phyloP scores from a whole-genome alignment of 371 early-diverging fungal genomes.

The Mortierella sp. region DNA sequence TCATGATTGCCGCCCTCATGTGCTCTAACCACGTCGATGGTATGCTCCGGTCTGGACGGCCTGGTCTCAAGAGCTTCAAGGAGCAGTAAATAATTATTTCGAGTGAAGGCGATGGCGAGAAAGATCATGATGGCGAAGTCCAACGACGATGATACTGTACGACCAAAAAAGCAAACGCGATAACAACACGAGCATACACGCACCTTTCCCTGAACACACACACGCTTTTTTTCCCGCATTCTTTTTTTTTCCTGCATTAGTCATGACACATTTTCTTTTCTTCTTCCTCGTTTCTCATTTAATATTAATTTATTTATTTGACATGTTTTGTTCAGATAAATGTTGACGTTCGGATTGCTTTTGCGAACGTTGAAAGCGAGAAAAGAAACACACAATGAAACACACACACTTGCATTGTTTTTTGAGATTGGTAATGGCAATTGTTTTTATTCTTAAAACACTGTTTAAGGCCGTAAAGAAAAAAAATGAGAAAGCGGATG shows the following conservation, averaged over 20 bases:
- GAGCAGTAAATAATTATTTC: slow-evolving; percentile 21
- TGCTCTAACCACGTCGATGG: slow-evolving; percentile 75
- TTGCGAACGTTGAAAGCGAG: not conserved
- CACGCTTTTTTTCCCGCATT: not conserved
- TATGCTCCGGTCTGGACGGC: slow-evolving; percentile 53
- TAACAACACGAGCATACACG: too few relatives aligned
- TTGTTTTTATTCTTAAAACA: not conserved
- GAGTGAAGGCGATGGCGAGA: too few relatives aligned
- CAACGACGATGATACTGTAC: too few relatives aligned
- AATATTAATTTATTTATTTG: not conserved
- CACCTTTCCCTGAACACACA: not conserved
- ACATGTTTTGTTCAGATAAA: not conserved
- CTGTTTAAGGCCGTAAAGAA: too few relatives aligned
- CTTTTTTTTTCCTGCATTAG: not conserved
- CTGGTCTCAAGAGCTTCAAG: slow-evolving; percentile 54
- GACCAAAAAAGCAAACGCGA: not conserved
- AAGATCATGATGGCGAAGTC: too few relatives aligned
- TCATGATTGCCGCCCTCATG: slow-evolving; percentile 65
- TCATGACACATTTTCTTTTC: not conserved
- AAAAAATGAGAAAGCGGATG: too few relatives aligned
- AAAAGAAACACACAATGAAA: not conserved
- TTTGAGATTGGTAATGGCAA: too few relatives aligned
- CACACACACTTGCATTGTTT: too few relatives aligned
- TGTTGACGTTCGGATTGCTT: not conserved
- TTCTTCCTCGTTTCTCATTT: not conserved